Evolutionary conservation across 352 stramenopile species (phyloP), one percentile per base, ranked within the genome.

Genomic region (Pythium rishiriense): DNA sequence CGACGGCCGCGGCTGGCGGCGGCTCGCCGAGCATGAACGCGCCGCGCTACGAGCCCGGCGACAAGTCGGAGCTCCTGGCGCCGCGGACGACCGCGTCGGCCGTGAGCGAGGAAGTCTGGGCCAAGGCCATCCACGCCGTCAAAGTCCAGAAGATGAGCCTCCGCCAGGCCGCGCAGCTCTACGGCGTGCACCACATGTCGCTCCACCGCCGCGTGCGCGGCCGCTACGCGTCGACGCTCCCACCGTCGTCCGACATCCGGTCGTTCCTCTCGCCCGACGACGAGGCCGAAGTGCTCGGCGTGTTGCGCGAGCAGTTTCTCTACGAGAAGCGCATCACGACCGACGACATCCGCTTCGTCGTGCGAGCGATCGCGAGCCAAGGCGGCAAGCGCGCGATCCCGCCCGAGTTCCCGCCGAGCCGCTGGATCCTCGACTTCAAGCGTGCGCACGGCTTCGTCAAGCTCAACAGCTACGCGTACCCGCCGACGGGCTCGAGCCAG

Each of bases 101-200:
- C 45, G 73, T 81, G 57, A 85, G 72, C 54, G 73, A 91, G 48
- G 62, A 76, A 28, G 61, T 81, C 22, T 90, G 80, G 83, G 79
- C 81, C n/a, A 76, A 80, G 33, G 83, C 78, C 50, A 77, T 89
- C 56, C 79, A 83, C 50, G 79, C 80, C 50, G 80, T 92, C 49
- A 81, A 73, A 37, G 73, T 88, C 29, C 76, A 85, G 62, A 84
- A 85, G 29, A 80, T 89, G 54, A 85, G 73, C 28, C 68, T 90
- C 8, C 79, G 79, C 49, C 72, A 73, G 31, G 80, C 81, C 21
- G 70, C 83, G 14, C 78, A 89, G 61, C 66, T 79, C 63, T 90
- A 81, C 54, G 83, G 79, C 25, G 67, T 92, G 33, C 81, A 92
- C 48, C 77, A 87, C 65, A 70, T 79, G 69, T 83, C 77, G 47